A percentile compares a stretch with the other conserved stretches of the same genome.
Evolutionary conservation across 176 grass and related monocot species (phyloP).

Genomic region (Phyllostachys edulis): DNA sequence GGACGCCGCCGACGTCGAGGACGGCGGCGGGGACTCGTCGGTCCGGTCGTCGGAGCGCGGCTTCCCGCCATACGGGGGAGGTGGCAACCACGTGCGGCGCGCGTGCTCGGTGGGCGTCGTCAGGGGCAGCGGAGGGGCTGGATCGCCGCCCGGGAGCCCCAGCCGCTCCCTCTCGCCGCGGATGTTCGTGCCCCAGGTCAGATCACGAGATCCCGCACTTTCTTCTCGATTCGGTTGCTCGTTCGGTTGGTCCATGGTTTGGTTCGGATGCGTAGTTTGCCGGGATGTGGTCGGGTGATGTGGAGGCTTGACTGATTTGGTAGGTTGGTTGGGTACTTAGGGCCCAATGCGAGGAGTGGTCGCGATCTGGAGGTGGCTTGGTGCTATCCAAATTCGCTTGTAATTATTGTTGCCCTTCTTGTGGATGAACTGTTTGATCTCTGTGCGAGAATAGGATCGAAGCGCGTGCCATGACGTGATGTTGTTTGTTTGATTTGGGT

Average conservation of each 20-base stretch:
- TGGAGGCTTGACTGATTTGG: slow-evolving; percentile 21
- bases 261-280: slow-evolving; percentile 19
- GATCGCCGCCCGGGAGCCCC: slow-evolving; percentile 71
- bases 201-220: slow-evolving; percentile 43
- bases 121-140: neutral
- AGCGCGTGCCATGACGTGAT: neutral
- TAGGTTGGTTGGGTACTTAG: slow-evolving; percentile 4
- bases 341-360: slow-evolving; percentile 29
- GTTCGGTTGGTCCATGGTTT: slow-evolving; percentile 15
- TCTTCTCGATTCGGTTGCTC: slow-evolving; percentile 24
- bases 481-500: slow-evolving; percentile 7
- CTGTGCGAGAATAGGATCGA: neutral
- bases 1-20: slow-evolving; percentile 51
- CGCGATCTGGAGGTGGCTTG: slow-evolving; percentile 32
- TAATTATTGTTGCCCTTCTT: neutral
- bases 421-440: neutral
- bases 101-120: slow-evolving; percentile 46
- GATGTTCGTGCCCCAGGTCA: slow-evolving; percentile 97
- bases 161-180: slow-evolving; percentile 83
- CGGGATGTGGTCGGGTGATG: slow-evolving; percentile 26
- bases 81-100: slow-evolving; percentile 35
- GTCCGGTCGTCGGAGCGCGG: slow-evolving; percentile 49
- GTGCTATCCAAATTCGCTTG: slow-evolving; percentile 14
- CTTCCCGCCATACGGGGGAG: slow-evolving; percentile 39
- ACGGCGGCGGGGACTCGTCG: slow-evolving; percentile 52